Conservation (phyloP, 176 grass and related monocot species). For the Oryza nivara region DNA sequence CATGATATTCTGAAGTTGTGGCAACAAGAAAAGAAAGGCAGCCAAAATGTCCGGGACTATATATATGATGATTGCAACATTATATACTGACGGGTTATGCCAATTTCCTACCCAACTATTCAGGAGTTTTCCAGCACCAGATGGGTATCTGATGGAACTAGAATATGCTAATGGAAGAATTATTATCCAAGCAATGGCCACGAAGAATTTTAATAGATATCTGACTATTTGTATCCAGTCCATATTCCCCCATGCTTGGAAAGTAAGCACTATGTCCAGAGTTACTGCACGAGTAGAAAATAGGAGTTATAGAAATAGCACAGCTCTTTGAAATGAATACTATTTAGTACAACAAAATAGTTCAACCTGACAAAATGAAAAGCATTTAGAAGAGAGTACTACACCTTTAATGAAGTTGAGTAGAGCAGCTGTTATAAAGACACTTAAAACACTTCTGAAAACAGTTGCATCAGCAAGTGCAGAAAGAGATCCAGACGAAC, state of each 20-base stretch:
- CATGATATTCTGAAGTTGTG: conserved; percentile 59
- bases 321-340: neutral
- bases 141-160: conserved; percentile 58
- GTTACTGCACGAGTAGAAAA: conserved; percentile 49
- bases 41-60: conserved; percentile 66
- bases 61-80: conserved; percentile 61
- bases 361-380: conserved; percentile 22
- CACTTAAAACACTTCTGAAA: conserved; percentile 66
- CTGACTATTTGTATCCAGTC: conserved; percentile 62
- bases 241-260: conserved; percentile 76
- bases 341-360: conserved; percentile 22
- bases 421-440: conserved; percentile 72
- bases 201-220: conserved; percentile 65
- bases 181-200: conserved; percentile 71
- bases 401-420: conserved; percentile 74
- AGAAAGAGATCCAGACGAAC: conserved; percentile 65
- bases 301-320: conserved; percentile 24
- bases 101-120: conserved; percentile 66
- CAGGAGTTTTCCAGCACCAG: conserved; percentile 63
- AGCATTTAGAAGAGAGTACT: conserved; percentile 10
- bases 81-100: conserved; percentile 62
- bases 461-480: conserved; percentile 70
- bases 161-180: conserved; percentile 72
- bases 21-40: conserved; percentile 74
- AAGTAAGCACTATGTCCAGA: conserved; percentile 68